Evolutionary conservation across 192 early-diverging fungal species (phyloP).

Genomic region (Pilaira anomala): DNA sequence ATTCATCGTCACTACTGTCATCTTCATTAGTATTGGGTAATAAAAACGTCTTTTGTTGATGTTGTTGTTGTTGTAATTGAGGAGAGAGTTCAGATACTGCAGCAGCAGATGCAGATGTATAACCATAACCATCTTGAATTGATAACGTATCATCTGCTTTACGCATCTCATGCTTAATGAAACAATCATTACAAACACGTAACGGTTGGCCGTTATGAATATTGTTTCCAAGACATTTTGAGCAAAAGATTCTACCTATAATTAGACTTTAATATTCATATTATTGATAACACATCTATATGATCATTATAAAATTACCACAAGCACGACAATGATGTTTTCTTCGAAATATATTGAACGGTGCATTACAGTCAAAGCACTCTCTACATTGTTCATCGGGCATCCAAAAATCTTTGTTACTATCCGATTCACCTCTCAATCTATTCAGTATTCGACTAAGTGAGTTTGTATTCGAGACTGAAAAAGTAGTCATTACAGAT

Average conservation of each 20-base stretch:
- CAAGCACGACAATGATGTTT: constrained; percentile 83
- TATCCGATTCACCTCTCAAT: constrained; percentile 48
- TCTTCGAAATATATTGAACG: constrained; percentile 67
- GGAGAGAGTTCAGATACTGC: constrained; percentile 5
- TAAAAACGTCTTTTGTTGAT: constrained; percentile 3
- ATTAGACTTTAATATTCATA: not conserved
- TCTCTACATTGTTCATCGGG: constrained; percentile 75
- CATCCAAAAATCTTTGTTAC: constrained; percentile 75
- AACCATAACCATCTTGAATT: constrained; percentile 23
- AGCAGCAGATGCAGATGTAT: constrained; percentile 11
- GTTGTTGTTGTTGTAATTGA: not conserved
- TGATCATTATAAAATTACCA: constrained; percentile 46
- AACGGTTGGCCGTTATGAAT: constrained; percentile 53
- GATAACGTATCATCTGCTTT: constrained; percentile 38
- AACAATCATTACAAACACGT: constrained; percentile 65
- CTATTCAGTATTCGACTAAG: constrained; percentile 48
- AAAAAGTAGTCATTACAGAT: constrained; percentile 43
- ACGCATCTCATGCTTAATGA: constrained; percentile 49
- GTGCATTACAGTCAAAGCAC: constrained; percentile 71
- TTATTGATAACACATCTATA: not conserved
- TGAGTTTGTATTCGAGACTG: constrained; percentile 46
- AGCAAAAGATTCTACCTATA: constrained; percentile 70
- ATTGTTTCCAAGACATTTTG: constrained; percentile 65
- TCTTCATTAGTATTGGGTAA: not conserved
- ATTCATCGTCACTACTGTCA: constrained; percentile 10